Evolutionary conservation across 1,284 basidiomycete genomes (phyloP), one percentile per base, ranked within the genome.

Genomic region (Ceratobasidium sp.): DNA sequence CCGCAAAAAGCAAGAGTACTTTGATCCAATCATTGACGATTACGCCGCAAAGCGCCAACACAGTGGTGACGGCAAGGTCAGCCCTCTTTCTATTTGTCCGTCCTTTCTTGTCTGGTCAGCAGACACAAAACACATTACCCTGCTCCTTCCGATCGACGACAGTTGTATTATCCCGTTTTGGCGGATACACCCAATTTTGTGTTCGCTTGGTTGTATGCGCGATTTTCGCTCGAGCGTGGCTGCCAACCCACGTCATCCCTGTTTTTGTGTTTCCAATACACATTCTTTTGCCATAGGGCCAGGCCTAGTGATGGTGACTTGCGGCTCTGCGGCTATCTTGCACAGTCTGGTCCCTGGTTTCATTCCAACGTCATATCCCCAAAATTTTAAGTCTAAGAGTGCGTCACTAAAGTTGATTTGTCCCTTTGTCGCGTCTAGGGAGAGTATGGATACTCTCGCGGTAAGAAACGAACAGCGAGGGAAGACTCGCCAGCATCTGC

Each of bases 1-100:
- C 81, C 92, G 92, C 82, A 93, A 93, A 80, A 90, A 93, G 75
- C 82, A 88, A 0, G 78, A 81, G 0, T 86, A 90, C 8, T 84
- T 93, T 53, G 90, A 92, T 77, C 78, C 77, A 21, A 81, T 86
- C 71, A 92, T 93, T 61, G 80, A 86, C 1, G 81, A 82, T 55
- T 82, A 83, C 60, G 65, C 53, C 30, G 23, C 34, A 41, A 30
- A n/a, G 36, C 65, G 65, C 36, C 65, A 69, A 28, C 30, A 34
- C 18, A 69, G 18, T 32, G 65, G 65, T n/a, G 65, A 57, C 30
- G 41, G 65, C 52, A 69, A 69, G 65, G 65, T 69, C 43, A 30
- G 65, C 57, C 43, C 58, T 57, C 21, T 26, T 21, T 48, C 30
- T 52, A 43, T 18, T 64, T 23, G 23, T 30, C 21, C 43, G 16